Evolutionary conservation across 176 grass and related monocot species (phyloP).

Genomic region (Carex scoparia): DNA sequence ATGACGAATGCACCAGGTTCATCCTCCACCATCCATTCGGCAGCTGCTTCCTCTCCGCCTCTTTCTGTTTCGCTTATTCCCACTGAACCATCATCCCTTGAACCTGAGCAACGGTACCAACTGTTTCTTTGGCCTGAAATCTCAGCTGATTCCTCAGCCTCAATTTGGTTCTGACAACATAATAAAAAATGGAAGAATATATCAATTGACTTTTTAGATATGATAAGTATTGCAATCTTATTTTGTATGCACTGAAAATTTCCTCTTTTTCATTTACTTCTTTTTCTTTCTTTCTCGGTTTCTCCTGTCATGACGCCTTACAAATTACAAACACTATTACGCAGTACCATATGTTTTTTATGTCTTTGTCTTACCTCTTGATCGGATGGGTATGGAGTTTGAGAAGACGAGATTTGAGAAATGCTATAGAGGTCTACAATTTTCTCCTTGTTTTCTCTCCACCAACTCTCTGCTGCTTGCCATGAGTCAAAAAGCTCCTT

Average conservation of each 20-base stretch:
- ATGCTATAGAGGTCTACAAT: conserved; percentile 67
- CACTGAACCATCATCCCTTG: neutral
- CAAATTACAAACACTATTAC: neutral
- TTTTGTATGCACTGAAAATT: neutral
- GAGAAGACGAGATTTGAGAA: conserved; percentile 26
- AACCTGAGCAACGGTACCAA: neutral
- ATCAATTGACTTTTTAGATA: neutral
- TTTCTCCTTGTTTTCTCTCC: conserved; percentile 51
- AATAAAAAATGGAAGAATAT: neutral
- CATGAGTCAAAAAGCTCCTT: conserved; percentile 49
- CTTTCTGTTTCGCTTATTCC: neutral
- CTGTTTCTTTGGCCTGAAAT: neutral
- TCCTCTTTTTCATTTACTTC: neutral
- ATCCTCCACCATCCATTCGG: conserved; percentile 37
- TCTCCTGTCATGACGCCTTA: neutral
- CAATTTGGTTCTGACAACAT: conserved; percentile 19
- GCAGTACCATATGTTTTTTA: neutral
- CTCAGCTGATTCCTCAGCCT: neutral
- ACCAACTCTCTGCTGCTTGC: conserved; percentile 56
- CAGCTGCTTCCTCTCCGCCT: neutral
- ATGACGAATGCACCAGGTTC: conserved; percentile 29
- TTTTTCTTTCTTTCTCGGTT: neutral
- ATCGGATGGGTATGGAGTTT: conserved; percentile 38
- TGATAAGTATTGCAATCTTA: neutral
- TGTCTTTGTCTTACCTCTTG: conserved; percentile 38